A percentile compares a stretch with the other conserved stretches of the same genome.
Conservation (phyloP, 2,329 filamentous ascomycete genomes). For the Cadophora sp. region DNA sequence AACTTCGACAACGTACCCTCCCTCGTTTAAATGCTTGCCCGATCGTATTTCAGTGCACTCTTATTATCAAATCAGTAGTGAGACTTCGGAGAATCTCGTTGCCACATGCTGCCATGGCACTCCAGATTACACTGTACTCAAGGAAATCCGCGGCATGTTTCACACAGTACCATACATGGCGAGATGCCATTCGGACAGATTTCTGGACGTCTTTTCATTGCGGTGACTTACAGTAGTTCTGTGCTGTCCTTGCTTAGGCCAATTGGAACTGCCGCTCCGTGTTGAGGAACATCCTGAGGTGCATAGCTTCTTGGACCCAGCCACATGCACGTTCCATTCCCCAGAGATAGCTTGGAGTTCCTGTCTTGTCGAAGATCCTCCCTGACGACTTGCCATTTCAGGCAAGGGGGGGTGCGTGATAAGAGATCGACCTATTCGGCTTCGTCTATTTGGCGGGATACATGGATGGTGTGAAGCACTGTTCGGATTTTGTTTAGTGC, state of each 20-base stretch:
- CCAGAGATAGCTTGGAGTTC: not conserved
- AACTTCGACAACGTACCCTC: too few relatives aligned
- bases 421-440: not conserved
- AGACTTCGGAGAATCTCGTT: not conserved
- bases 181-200: not conserved
- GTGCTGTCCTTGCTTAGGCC: not conserved
- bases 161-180: conserved; percentile 4
- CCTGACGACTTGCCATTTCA: too few relatives aligned
- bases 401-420: not conserved
- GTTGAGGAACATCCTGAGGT: not conserved
- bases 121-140: not conserved
- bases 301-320: not conserved
- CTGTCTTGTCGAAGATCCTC: not conserved
- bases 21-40: too few relatives aligned
- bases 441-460: not conserved
- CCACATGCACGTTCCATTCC: too few relatives aligned
- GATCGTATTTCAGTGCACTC: too few relatives aligned
- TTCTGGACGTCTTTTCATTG: not conserved
- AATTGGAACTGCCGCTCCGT: not conserved
- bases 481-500: conserved; percentile 1
- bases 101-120: not conserved
- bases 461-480: not conserved
- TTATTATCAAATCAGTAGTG: not conserved
- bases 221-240: not conserved
- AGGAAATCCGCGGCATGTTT: not conserved